Percentiles rank a stretch among this genome's conserved stretches.
Evolutionary conservation across 2,329 filamentous ascomycete species (phyloP).

Genomic region (Neonectria faginata): DNA sequence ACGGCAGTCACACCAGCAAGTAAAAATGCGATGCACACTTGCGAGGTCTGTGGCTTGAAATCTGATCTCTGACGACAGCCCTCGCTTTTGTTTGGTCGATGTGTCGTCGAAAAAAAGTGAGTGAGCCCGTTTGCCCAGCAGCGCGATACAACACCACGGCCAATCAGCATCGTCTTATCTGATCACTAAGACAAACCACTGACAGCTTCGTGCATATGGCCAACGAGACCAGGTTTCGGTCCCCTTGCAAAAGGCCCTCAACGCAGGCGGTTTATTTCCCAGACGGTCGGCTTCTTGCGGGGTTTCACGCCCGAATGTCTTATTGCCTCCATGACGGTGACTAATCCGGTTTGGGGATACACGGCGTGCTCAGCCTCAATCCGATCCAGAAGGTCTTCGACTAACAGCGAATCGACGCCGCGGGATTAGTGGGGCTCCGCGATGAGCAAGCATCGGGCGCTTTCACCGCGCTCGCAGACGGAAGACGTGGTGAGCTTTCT

Average conservation of each 20-base stretch:
- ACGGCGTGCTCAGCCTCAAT: slow-evolving; percentile 39
- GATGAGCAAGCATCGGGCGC: slow-evolving; percentile 6
- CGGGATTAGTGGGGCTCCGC: slow-evolving; percentile 5
- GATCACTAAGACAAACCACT: slow-evolving; percentile 11
- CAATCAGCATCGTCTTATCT: slow-evolving; percentile 19
- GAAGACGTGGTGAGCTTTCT: slow-evolving; percentile 2
- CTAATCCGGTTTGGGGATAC: slow-evolving; percentile 28
- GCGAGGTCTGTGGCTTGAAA: background rate
- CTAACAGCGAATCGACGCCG: slow-evolving; percentile 12
- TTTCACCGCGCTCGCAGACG: background rate
- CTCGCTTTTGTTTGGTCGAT: slow-evolving; percentile 6
- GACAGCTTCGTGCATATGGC: slow-evolving; percentile 20
- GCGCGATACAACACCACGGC: slow-evolving; percentile 1
- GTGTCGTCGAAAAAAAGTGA: slow-evolving; percentile 31
- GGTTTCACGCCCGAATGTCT: slow-evolving; percentile 15
- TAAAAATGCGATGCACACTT: background rate
- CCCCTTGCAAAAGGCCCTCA: background rate
- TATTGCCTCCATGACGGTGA: slow-evolving; percentile 7
- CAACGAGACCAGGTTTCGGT: slow-evolving; percentile 12
- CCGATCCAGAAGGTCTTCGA: slow-evolving; percentile 19
- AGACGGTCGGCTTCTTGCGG: slow-evolving; percentile 8
- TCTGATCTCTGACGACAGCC: slow-evolving; percentile 8
- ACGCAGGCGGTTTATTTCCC: background rate
- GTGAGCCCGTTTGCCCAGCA: slow-evolving; percentile 3
- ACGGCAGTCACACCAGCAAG: background rate